Evolutionary conservation across 2,329 filamentous ascomycete species (phyloP), one percentile per base, ranked within the genome.

Genomic region (Botrytis fragariae): DNA sequence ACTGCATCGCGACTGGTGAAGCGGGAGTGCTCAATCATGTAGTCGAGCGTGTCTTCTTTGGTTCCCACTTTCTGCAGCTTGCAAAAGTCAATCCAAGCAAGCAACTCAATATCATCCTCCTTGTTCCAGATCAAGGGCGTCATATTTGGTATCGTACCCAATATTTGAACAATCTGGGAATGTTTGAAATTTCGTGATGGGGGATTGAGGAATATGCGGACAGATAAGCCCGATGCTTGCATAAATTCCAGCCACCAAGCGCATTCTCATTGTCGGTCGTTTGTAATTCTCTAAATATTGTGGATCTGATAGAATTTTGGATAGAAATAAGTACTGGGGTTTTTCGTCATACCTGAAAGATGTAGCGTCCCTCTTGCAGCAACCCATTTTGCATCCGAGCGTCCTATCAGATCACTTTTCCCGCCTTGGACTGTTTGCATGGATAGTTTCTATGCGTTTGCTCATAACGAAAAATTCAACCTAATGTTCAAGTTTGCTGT

Each of bases 1-100:
- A 51, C 44, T 62, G 10, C 37, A 61, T 63, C 44, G 44, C 14
- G 54, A 39, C 32, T 64, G 22, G 29, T 29, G 25, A n/a, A 10
- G 6, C 22, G 32, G 18, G 18, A 32, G 29, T 39, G 16, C 29
- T 35, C 12, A 45, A 35, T 29, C 16, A 54, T 48, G 59, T 45
- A 29, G 14, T 72, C 25, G 6, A 67, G 35, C 1, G 35, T 35
- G 5, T 63, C 42, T 3, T 69, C 73, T 5, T 29, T 60, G 12
- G 54, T 59, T 10, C 45, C 35, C 12, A 63, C 18, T 20, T 54
- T 35, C 18, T 57, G 54, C 29, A 64, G 18, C 37, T 25, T 42
- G 62, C 70, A 72, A 29, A 72, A 70, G 45, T 74, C 68, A 45
- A 74, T 68, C 74, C 68, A 75, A 29, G 70, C 70, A 48, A 75